Base-by-base conservation (phyloP, 768 basidiomycete species). In the Tubosaeta sp. region DNA sequence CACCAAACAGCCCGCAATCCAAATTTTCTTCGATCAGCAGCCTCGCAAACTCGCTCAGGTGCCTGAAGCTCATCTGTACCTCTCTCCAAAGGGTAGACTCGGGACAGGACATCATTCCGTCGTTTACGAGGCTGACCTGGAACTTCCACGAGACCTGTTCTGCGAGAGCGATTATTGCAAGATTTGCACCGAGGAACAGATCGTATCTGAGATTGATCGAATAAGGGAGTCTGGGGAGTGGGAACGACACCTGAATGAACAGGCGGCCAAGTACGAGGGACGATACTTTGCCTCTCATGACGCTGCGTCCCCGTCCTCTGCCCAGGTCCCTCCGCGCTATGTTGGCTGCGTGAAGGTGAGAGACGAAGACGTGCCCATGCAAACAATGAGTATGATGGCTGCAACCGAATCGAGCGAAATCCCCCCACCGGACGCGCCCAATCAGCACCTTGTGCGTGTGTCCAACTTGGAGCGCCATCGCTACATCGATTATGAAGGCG, bases 61-160 rank as follows among this genome's bases (percentile, higher is more conserved):
- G 6, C 64, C 62, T 16, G 76, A 73, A 50, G 80, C 75, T 5
- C 79, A 82, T 60, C 69, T 83, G 1, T 78, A 80, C 50, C 57
- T 84, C 51, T 71, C 72, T 3, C 71, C 72, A 0, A 38, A 41
- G 2, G 56, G 71, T 26, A 43, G 17, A 17, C 55, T 74, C 6
- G 83, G 81, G 1, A 2, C 8, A 2, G 82, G 83, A 0, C 58
- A 79, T 60, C 83, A 84, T 56, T 83, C 83, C 0, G 46, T 62
- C 33, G 77, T 80, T 1, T 76, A 78, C 50, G 57, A 67, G 42
- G 80, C 75, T 6, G 76, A 80, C 44, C 74, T 76, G 63, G 78
- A 79, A 35, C 61, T 84, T 11, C 81, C 82, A 6, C 70, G 74
- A 6, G 59, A 68, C 19, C 22, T 73, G 14, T 64, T 79, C 5